Evolutionary conservation across 179 eudicot species (phyloP), one percentile per base, ranked within the genome.

Genomic region (Kewa caespitosa): DNA sequence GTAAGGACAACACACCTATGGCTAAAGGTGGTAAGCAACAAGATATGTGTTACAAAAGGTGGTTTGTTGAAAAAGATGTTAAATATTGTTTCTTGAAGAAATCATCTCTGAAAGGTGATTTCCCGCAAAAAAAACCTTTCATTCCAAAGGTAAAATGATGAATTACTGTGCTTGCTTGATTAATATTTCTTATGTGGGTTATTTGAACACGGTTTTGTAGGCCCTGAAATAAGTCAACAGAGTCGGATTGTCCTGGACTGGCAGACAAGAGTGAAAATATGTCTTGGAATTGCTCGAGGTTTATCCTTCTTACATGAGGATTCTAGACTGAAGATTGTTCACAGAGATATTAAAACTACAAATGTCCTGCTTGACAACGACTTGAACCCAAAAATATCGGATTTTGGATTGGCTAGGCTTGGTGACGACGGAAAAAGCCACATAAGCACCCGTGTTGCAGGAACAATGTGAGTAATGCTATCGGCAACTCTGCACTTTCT

Each of bases 321-420:
- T 74, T 88, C 93, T 38, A 81, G 84, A 39, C 81, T 89, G 48
- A 88, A 81, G 83, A 86, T 91, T 72, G 90, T 91, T 48, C 96
- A 91, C 70, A 80, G 96, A 77, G 93, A 91, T 79, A 89, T 91
- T 48, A 91, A 91, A 86, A 86, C 93, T 57, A 86, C 91, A 63
- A 91, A 91, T 66, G 85, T 91, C 48, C 85, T 91, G 37, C 91
- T 91, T 42, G 97, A 91, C 79, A 70, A 63, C 73, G 75, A 88
- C 63, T 73, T 91, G 61, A 86, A 78, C 63, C 91, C 97, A 1
- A 91, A 90, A 74, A 90, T 91, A 54, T 91, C 94, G 0, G 97
- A 90, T 65, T 91, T 91, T 73, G 97, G 94, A 73, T 82, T 91
- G 82, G 97, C 97, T 54, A 82, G 85, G 78, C 93, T 91, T 69